These are phyloP conservation scores for Cryphonectria naterciae DNA, from an alignment of 2,329 filamentous ascomycete species.

Conservation along the genomic window DNA sequence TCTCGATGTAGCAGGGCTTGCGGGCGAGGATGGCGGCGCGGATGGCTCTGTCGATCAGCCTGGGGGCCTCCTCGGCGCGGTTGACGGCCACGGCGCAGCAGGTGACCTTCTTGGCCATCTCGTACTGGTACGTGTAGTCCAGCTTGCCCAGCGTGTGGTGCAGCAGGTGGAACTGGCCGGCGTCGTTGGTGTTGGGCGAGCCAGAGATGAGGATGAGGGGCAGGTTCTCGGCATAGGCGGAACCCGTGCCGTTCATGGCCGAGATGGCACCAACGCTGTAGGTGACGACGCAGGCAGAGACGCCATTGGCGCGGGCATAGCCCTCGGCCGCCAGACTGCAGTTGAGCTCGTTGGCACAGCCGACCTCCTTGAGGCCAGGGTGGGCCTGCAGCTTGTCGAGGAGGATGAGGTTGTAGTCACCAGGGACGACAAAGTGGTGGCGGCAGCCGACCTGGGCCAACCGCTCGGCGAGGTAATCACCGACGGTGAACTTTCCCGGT, in stretches of 20 bases:
- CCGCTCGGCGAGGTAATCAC: slow-evolving; percentile 37
- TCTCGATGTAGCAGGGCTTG: slow-evolving; percentile 38
- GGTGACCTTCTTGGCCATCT: slow-evolving; percentile 40
- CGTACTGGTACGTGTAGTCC: slow-evolving; percentile 37
- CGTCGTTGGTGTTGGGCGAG: slow-evolving; percentile 36
- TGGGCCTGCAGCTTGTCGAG: slow-evolving; percentile 37
- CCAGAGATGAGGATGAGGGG: slow-evolving; percentile 36
- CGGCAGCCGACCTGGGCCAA: slow-evolving; percentile 34
- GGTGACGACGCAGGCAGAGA: slow-evolving; percentile 36
- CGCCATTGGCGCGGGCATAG: slow-evolving; percentile 37
- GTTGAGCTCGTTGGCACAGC: slow-evolving; percentile 39
- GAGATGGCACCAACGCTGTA: slow-evolving; percentile 36
- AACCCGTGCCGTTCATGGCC: slow-evolving; percentile 36
- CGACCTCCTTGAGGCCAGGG: slow-evolving; percentile 34
- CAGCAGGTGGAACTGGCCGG: slow-evolving; percentile 34
- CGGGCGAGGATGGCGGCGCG: slow-evolving; percentile 33
- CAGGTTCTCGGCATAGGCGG: slow-evolving; percentile 37
- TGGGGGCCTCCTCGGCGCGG: slow-evolving; percentile 35
- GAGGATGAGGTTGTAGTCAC: slow-evolving; percentile 39
- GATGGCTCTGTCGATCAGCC: slow-evolving; percentile 36
- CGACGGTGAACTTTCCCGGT: slow-evolving; percentile 33
- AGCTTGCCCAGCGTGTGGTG: slow-evolving; percentile 37
- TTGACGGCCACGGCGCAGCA: slow-evolving; percentile 37
- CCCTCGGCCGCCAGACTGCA: slow-evolving; percentile 38
- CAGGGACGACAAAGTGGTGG: slow-evolving; percentile 37